Base-by-base conservation (phyloP, 2,329 filamentous ascomycete species). In the Dactylellina haptotyla region DNA sequence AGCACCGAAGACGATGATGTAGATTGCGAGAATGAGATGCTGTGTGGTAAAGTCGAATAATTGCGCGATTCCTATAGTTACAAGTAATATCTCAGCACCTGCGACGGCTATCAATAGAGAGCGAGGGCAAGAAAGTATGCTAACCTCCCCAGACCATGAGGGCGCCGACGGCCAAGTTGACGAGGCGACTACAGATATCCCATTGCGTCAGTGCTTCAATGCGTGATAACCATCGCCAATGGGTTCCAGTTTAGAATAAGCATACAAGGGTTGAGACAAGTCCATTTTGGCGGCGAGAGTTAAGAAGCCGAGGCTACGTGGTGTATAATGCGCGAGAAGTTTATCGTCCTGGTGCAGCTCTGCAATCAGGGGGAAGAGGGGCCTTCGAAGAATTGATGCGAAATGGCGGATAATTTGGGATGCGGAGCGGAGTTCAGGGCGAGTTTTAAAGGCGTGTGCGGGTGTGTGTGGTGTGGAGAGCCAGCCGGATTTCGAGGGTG, bases 1-100 rank as follows among this genome's bases (percentile, higher is more conserved):
- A 74, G 93, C 85, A 81, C 95, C 95, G 80, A 99, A 99, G 76
- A 97, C 82, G 76, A 97, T 92, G 78, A 97, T 88, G 82, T 98
- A 99, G 77, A 87, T 83, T 66, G 92, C 93, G 75, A 97, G 84
- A 77, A 99, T 88, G 79, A 95, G 86, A 51, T 72, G 67, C 39
- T 77, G 79, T 78, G 83, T 78, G 54, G 75, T 74, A 30, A 80
- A 75, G 41, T 80, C 80, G 78, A 83, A 82, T 80, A 82, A 84
- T 78, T 84, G 82, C 62, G 79, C 81, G 76, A 85, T 84, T 37
- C 75, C 75, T 71, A 28, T 41, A 14, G 62, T 30, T 32, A 50
- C 59, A 45, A 34, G 41, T 73, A 48, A 56, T 85, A 87, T 80
- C 85, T 90, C 87, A 90, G 84, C 9, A 30, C 64, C 77, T 77